A percentile compares a stretch with the other conserved stretches of the same genome.
Conservation (phyloP, 192 early-diverging fungal species). For the Linnemannia elongata region DNA sequence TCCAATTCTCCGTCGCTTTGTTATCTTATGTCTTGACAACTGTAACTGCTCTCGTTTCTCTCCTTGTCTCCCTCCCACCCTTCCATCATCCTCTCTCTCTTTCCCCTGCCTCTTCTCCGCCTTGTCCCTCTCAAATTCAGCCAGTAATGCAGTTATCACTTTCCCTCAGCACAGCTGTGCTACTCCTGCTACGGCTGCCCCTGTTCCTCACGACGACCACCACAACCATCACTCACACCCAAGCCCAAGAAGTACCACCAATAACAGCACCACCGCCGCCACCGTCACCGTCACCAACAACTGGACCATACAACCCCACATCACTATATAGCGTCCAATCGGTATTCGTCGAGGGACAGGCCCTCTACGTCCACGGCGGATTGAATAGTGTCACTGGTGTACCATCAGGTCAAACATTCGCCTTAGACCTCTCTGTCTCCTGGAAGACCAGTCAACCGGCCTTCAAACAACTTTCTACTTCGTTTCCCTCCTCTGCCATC, state of each 20-base stretch:
- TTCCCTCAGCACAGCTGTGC: slow-evolving; percentile 3
- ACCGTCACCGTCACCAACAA: neutral
- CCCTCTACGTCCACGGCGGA: slow-evolving; percentile 10
- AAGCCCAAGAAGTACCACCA: neutral
- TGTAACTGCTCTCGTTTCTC: neutral
- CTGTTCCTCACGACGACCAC: neutral
- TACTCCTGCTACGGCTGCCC: neutral
- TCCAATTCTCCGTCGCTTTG: no score
- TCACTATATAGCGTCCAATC: neutral
- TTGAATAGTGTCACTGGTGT: neutral
- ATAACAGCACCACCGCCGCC: neutral
- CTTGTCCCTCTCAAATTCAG: no score
- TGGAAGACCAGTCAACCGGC: slow-evolving; percentile 15
- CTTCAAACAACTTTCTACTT: slow-evolving; percentile 8
- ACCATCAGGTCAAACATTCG: slow-evolving; percentile 5
- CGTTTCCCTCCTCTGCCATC: neutral
- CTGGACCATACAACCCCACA: neutral
- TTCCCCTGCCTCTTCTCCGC: neutral
- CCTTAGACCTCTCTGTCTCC: slow-evolving; percentile 23
- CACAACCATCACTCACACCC: neutral
- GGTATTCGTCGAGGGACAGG: neutral
- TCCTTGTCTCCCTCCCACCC: neutral
- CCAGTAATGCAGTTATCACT: neutral
- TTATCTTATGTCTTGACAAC: no score
- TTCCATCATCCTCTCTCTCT: neutral